phyloP scores from a whole-genome alignment of 2,329 filamentous ascomycete genomes.

The Alternaria viburni region DNA sequence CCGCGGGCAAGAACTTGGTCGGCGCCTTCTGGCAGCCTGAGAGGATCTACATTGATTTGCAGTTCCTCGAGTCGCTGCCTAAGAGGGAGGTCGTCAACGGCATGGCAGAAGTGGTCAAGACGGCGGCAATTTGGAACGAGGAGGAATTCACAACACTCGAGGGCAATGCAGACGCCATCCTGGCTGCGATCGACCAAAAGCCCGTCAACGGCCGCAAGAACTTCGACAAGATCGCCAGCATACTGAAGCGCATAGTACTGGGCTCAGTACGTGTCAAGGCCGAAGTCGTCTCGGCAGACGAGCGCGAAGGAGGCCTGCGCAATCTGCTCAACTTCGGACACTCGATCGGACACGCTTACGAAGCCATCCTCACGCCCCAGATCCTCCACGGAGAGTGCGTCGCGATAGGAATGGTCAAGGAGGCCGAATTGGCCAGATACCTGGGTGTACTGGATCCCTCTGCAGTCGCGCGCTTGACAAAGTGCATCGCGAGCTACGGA shows the following conservation, averaged over 20 bases:
- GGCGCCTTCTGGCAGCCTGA: constrained; percentile 96
- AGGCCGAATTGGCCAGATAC: constrained; percentile 90
- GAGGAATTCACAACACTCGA: constrained; percentile 85
- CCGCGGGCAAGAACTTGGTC: constrained; percentile 93
- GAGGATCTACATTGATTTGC: constrained; percentile 91
- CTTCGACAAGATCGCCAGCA: constrained; percentile 69
- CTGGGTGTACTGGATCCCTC: constrained; percentile 84
- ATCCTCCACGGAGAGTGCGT: constrained; percentile 95
- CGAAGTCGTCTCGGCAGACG: constrained; percentile 90
- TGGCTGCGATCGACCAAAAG: constrained; percentile 72
- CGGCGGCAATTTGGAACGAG: constrained; percentile 94
- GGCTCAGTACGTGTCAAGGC: constrained; percentile 94
- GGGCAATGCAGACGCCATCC: constrained; percentile 76
- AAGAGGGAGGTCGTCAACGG: constrained; percentile 95
- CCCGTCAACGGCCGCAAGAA: constrained; percentile 63
- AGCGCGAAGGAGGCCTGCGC: constrained; percentile 89
- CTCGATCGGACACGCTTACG: constrained; percentile 95
- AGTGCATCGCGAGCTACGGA: constrained; percentile 94
- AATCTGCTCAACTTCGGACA: constrained; percentile 98
- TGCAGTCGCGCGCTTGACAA: constrained; percentile 86
- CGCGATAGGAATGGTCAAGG: constrained; percentile 97
- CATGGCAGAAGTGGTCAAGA: constrained; percentile 98
- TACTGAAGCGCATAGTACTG: constrained; percentile 70
- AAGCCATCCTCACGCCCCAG: constrained; percentile 93
- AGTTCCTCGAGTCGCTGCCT: constrained; percentile 88